phyloP scores from a whole-genome alignment of 805 yeast species.

The Ogataea pini region DNA sequence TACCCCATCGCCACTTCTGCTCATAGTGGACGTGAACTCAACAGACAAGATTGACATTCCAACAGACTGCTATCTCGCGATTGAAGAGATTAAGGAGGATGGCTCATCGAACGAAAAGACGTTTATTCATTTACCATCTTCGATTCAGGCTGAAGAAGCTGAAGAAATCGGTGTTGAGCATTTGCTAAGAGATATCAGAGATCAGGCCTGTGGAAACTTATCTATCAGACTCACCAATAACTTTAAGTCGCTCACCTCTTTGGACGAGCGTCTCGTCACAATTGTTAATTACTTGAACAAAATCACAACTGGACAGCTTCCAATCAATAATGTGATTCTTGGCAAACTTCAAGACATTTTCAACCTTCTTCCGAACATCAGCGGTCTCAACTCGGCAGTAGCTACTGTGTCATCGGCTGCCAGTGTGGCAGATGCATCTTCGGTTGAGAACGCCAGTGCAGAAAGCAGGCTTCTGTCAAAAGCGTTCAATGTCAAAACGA shows the following conservation, averaged over 20 bases:
- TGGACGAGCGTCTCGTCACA: slow-evolving; percentile 74
- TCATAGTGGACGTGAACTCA: slow-evolving; percentile 91
- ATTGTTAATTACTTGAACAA: slow-evolving; percentile 77
- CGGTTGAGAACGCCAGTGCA: slow-evolving; percentile 18
- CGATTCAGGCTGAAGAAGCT: slow-evolving; percentile 96
- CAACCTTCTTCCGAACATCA: slow-evolving; percentile 79
- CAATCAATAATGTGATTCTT: slow-evolving; percentile 84
- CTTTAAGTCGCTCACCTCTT: slow-evolving; percentile 81
- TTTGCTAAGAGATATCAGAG: slow-evolving; percentile 87
- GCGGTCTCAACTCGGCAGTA: slow-evolving; percentile 37
- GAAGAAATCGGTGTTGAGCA: slow-evolving; percentile 99
- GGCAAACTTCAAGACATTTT: slow-evolving; percentile 95
- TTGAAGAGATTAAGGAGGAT: slow-evolving; percentile 94
- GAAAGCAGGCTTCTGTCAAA: slow-evolving; percentile 46
- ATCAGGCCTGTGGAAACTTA: slow-evolving; percentile 93
- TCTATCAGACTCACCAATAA: slow-evolving; percentile 87
- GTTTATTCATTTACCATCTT: slow-evolving; percentile 88
- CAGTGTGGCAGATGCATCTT: not conserved
- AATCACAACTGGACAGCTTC: slow-evolving; percentile 69
- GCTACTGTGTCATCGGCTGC: slow-evolving; percentile 1
- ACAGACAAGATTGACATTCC: slow-evolving; percentile 81
- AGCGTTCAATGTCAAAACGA: slow-evolving; percentile 90
- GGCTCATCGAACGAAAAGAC: slow-evolving; percentile 92
- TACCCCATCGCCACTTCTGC: slow-evolving; percentile 74
- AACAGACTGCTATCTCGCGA: slow-evolving; percentile 90